Percentiles rank a stretch among this genome's conserved stretches.
Evolutionary conservation across 257 asterid genomes (phyloP).

Genomic region (Solanum habrochaites): DNA sequence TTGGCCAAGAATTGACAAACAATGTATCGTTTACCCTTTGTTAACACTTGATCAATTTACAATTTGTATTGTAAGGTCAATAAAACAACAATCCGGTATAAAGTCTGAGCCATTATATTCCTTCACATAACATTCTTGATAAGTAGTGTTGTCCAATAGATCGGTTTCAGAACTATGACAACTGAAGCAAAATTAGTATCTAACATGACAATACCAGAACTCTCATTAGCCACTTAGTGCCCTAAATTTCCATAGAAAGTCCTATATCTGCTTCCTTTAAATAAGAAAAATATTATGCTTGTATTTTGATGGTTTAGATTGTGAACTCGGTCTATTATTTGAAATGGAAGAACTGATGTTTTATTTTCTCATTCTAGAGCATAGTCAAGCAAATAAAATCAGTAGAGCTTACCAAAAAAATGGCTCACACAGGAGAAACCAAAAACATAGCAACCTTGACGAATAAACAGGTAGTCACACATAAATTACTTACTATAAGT

Average conservation of each 20-base stretch:
- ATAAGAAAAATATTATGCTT: no score
- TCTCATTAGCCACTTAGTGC: slow-evolving; percentile 58
- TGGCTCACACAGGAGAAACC: no score
- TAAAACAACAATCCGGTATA: slow-evolving; percentile 22
- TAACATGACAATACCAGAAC: slow-evolving; percentile 42
- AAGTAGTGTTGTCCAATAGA: slow-evolving; percentile 24
- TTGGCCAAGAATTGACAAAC: slow-evolving; percentile 19
- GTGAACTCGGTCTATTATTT: no score
- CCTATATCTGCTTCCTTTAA: slow-evolving; percentile 61
- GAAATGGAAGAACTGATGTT: no score
- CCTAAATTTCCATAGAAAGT: slow-evolving; percentile 64
- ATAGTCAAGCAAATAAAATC: no score
- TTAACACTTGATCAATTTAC: slow-evolving; percentile 13
- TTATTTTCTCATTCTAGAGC: no score
- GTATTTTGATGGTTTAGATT: no score
- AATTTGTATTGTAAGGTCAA: slow-evolving; percentile 31
- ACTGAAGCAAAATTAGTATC: slow-evolving; percentile 60
- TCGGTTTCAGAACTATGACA: slow-evolving; percentile 31
- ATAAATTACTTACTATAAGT: no score
- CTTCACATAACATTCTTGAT: slow-evolving; percentile 41
- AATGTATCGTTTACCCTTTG: slow-evolving; percentile 16
- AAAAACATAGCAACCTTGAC: no score
- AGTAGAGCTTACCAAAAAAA: no score
- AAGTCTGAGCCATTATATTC: slow-evolving; percentile 32
- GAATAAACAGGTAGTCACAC: no score